phyloP scores from a whole-genome alignment of 805 yeast genomes.

The Monosporozyma yasuniensis region DNA sequence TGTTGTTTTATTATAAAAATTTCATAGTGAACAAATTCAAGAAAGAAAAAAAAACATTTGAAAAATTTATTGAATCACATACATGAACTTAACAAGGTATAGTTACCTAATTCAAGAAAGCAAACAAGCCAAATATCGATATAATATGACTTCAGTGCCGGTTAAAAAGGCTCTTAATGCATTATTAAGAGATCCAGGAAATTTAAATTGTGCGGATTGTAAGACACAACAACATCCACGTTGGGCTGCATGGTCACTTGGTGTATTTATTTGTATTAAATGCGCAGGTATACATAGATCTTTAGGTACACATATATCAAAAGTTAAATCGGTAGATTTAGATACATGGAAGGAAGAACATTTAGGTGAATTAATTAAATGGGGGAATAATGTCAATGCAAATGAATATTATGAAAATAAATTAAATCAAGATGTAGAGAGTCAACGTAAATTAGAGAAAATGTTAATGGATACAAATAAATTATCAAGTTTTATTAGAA shows the following conservation, averaged over 20 bases:
- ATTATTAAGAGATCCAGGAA: slow-evolving; percentile 66
- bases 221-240: slow-evolving; percentile 84
- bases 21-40: too few relatives aligned
- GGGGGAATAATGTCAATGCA: slow-evolving; percentile 72
- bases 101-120: too few relatives aligned
- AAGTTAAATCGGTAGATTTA: slow-evolving; percentile 87
- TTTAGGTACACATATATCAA: slow-evolving; percentile 90
- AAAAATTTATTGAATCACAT: background rate
- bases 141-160: slow-evolving; percentile 8
- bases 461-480: slow-evolving; percentile 64
- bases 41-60: background rate
- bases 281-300: slow-evolving; percentile 95
- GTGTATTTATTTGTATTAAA: slow-evolving; percentile 84
- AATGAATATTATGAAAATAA: slow-evolving; percentile 79
- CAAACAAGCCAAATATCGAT: background rate
- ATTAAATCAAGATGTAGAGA: slow-evolving; percentile 38
- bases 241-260: slow-evolving; percentile 97
- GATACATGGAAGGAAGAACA: slow-evolving; percentile 97
- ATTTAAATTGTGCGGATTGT: slow-evolving; percentile 84
- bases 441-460: slow-evolving; percentile 7
- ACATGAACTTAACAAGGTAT: too few relatives aligned
- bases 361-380: slow-evolving; percentile 64
- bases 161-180: slow-evolving; percentile 51
- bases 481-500: slow-evolving; percentile 81
- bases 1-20: too few relatives aligned